These are phyloP conservation scores for Nicotiana otophora DNA, from an alignment of 257 asterid genomes.

Conservation along the genomic window DNA sequence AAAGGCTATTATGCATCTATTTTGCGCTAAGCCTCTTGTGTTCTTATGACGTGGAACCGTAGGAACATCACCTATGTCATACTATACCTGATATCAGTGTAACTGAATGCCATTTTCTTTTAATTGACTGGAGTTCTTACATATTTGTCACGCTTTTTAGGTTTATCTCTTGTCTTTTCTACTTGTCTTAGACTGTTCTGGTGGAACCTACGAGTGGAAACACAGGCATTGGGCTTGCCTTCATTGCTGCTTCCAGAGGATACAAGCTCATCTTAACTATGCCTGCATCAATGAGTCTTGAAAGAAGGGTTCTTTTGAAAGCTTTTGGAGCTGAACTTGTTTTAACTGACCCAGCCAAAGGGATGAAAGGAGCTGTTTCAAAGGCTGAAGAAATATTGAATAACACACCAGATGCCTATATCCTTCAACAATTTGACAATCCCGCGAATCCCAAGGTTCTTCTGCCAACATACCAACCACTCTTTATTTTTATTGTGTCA, in stretches of 20 bases:
- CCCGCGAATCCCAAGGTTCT: conserved; percentile 98
- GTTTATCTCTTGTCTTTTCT: conserved; percentile 3
- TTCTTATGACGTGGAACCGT: neutral
- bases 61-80: neutral
- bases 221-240: conserved; percentile 97
- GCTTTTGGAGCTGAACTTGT: conserved; percentile 98
- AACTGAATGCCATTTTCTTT: neutral
- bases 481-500: neutral
- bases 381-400: conserved; percentile 89
- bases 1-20: neutral
- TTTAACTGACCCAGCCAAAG: conserved; percentile 86
- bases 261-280: conserved; percentile 94
- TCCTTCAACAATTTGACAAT: conserved; percentile 95
- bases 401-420: conserved; percentile 71
- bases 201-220: conserved; percentile 99
- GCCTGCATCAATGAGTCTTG: conserved; percentile 99
- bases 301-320: conserved; percentile 93
- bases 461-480: neutral
- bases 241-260: conserved; percentile 96
- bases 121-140: neutral
- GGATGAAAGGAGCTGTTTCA: conserved; percentile 92
- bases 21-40: neutral
- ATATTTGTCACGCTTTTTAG: neutral
- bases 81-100: neutral
- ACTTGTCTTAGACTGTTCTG: conserved; percentile 60